Percentiles rank a stretch among this genome's conserved stretches.
phyloP scores from a whole-genome alignment of 139 green algal species.

The Tetradesmus lagerheimii region DNA sequence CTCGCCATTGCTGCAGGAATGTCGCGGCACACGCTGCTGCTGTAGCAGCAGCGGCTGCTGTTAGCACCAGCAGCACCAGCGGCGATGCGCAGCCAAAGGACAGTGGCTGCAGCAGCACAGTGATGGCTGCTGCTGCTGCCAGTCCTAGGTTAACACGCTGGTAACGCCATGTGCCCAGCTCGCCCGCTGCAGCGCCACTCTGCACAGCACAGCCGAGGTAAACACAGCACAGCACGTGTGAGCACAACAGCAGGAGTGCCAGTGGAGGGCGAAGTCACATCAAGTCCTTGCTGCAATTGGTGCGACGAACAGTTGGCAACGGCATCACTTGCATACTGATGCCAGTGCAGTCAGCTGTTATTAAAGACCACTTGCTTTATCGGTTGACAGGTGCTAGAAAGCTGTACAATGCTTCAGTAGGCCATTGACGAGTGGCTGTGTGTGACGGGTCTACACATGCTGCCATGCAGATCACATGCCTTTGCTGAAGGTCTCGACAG shows the following conservation, averaged over 20 bases:
- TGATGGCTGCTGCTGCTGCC: constrained; percentile 2
- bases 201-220: neutral
- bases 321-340: too few relatives aligned
- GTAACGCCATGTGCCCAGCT: constrained; percentile 40
- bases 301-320: too few relatives aligned
- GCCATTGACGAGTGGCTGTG: too few relatives aligned
- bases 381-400: too few relatives aligned
- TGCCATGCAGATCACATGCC: too few relatives aligned
- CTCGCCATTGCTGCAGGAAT: neutral
- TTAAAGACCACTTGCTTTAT: too few relatives aligned
- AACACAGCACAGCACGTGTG: neutral
- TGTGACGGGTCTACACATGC: too few relatives aligned
- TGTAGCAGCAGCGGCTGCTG: neutral
- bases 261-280: neutral
- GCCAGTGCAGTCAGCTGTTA: neutral
- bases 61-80: neutral
- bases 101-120: neutral
- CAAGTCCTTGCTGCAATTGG: too few relatives aligned
- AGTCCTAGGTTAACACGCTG: constrained; percentile 27
- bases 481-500: too few relatives aligned
- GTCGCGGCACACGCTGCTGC: neutral
- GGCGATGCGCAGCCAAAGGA: constrained; percentile 1
- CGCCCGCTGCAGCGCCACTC: neutral
- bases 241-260: neutral
- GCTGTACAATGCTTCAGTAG: too few relatives aligned